Base-by-base conservation (phyloP, 2,329 filamentous ascomycete species). In the Chalaropsis thielavioides region DNA sequence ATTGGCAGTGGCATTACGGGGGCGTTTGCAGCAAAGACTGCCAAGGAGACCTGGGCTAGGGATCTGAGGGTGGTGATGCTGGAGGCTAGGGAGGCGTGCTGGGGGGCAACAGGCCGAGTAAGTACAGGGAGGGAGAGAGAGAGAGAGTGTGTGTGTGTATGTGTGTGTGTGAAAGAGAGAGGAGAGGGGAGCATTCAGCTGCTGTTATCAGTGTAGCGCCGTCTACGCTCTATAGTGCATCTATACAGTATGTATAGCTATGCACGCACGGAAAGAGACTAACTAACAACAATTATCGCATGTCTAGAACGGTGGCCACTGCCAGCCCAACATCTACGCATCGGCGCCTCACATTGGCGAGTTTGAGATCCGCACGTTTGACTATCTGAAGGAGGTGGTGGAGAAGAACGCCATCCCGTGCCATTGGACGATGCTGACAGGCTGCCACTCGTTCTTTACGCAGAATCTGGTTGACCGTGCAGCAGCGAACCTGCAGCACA, bases 41-140 rank as follows among this genome's bases (percentile, higher is more conserved):
- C 90, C 62, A 80, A 75, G 71, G 78, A 76, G 65, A 76, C 68
- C 68, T 73, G 66, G 69, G 72, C 73, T 68, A 69, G 73, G 46
- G 76, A 78, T 4, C 75, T 79, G 66, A 78, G 75, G n/a, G 80
- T 91, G 7, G 78, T 92, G 5, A 80, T 92, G 77, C 78, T 92
- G 4, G 89, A 92, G 74, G 89, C 89, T 15, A 79, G 89, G 70
- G 88, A 92, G 76, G 87, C 85, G 3, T 92, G 88, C 71, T 91
- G 83, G 82, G 89, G 89, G 19, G 89, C 89, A n/a, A 92, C 88
- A 0, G 88, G 89, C n/a, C 76, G 88, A 71, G 86, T 89, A 71
- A 78, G 83, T 78, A 5, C 22, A 22, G 13, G 44, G 11, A 59
- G 19, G 46, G n/a, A 5, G 44, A 49, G 44, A 19, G 44, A n/a